Base-by-base conservation (phyloP, 2,329 filamentous ascomycete species). In the Diaporthe eres region DNA sequence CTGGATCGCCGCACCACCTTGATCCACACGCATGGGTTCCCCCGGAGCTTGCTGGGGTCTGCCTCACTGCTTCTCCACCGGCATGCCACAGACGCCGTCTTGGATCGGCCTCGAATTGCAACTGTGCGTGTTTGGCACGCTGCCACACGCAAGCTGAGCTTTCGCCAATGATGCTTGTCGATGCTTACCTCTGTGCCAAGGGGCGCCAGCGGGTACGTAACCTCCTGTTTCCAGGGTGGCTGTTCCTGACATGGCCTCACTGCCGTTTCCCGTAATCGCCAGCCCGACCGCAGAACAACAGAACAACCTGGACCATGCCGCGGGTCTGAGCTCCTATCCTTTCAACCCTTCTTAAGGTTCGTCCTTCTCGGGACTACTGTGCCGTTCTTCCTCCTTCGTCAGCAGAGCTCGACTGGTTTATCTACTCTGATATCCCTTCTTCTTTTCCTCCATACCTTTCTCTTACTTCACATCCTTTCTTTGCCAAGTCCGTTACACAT, bases 61-160 rank as follows among this genome's bases (percentile, higher is more conserved):
- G 71, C 61, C 70, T 70, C 68, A 73, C 61, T 57, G 31, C 10
- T 49, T 75, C 77, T 75, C 78, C 78, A 79, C 78, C 75, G 63
- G 17, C 61, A 72, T 79, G 78, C 74, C 75, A 77, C 78, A 79
- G 76, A 53, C 51, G 57, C 61, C 72, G 78, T 79, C 78, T 79
- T 79, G 77, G 65, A 72, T 72, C 68, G 44, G 76, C 75, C 61
- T 68, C 68, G 37, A 55, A 53, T 37, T 72, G 68, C 68, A 68
- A 72, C 71, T 77, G 76, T 61, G 74, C 58, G 42, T 17, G 74
- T 76, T 53, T 68, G 58, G 71, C 34, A 28, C 67, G 22, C 53
- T 57, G 58, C 71, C 42, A n/a, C 34, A 12, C 57, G 5, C 60
- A 39, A 31, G 53, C 42, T 53, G 51, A 51, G 42, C 71, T 47